Evolutionary conservation across 2,329 filamentous ascomycete genomes (phyloP).

Genomic region (Penicillium sp.): DNA sequence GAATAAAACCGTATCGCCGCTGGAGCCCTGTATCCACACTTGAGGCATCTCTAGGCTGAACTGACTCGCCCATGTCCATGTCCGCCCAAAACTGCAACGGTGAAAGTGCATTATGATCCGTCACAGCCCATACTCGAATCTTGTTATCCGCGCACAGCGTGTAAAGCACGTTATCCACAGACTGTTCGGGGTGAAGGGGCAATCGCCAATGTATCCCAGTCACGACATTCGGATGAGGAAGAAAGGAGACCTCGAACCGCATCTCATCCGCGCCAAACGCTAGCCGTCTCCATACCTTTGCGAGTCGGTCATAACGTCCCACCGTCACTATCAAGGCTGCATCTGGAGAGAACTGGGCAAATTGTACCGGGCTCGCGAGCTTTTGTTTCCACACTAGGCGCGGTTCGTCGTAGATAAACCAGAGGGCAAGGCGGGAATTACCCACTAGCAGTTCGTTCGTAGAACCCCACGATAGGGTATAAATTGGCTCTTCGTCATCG

Average conservation of each 20-base stretch:
- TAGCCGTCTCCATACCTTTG: slow-evolving; percentile 88
- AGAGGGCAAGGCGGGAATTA: slow-evolving; percentile 65
- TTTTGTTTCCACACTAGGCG: slow-evolving; percentile 65
- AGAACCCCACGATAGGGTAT: slow-evolving; percentile 77
- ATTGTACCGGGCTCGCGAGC: slow-evolving; percentile 67
- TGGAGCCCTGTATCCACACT: slow-evolving; percentile 35
- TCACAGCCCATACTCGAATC: slow-evolving; percentile 76
- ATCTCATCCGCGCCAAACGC: slow-evolving; percentile 78
- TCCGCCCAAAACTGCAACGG: slow-evolving; percentile 74
- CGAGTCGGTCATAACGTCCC: slow-evolving; percentile 69
- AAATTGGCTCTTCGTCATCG: slow-evolving; percentile 41
- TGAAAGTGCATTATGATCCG: slow-evolving; percentile 65
- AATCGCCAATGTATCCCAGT: slow-evolving; percentile 81
- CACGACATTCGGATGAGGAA: slow-evolving; percentile 76
- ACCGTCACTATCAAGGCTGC: slow-evolving; percentile 80
- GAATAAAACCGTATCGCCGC: slow-evolving; percentile 68
- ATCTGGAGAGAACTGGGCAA: slow-evolving; percentile 77
- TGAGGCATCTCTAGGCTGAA: slow-evolving; percentile 52
- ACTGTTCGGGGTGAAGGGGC: slow-evolving; percentile 70
- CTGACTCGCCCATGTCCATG: slow-evolving; percentile 68
- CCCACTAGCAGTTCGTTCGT: slow-evolving; percentile 79
- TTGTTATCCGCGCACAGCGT: slow-evolving; percentile 77
- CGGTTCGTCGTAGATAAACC: slow-evolving; percentile 48
- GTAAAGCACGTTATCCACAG: slow-evolving; percentile 80
- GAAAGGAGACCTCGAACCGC: slow-evolving; percentile 83